These are phyloP conservation scores for Caryopteris hybrid DNA, from an alignment of 305 asterid species.

Conservation along the genomic window DNA sequence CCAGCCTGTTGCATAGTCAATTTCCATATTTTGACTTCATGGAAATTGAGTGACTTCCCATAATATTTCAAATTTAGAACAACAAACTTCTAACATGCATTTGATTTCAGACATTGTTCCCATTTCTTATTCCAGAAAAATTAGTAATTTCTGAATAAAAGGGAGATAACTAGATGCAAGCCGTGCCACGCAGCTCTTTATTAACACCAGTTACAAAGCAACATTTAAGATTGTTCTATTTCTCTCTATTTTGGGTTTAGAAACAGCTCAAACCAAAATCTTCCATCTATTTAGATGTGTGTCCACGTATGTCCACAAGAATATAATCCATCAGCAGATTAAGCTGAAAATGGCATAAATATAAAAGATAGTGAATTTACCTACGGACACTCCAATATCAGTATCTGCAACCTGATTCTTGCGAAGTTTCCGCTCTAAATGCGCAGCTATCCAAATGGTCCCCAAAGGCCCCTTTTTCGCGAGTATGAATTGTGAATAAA, in stretches of 20 bases:
- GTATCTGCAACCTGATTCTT: conserved; percentile 99
- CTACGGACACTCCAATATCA: conserved; percentile 96
- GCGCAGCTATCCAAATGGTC: conserved; percentile 99
- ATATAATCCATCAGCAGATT: not conserved
- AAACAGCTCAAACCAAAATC: not conserved
- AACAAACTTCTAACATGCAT: not conserved
- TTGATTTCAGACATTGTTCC: not conserved
- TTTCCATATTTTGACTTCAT: too few relatives aligned
- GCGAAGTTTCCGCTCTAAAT: conserved; percentile 92
- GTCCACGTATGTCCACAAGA: not conserved
- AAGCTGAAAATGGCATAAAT: conserved; percentile 1
- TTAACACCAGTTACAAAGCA: not conserved
- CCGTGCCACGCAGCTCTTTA: not conserved
- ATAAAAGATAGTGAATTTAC: conserved; percentile 31
- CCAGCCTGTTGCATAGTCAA: too few relatives aligned
- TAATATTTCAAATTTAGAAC: not conserved
- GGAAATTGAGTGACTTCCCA: too few relatives aligned
- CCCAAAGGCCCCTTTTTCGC: conserved; percentile 98
- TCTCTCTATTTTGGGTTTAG: not conserved
- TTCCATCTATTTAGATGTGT: not conserved
- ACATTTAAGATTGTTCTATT: not conserved
- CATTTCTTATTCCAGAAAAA: not conserved
- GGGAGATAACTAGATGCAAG: not conserved
- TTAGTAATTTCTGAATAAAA: not conserved
- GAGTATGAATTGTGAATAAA: conserved; percentile 90